Evolutionary conservation across 1,284 basidiomycete genomes (phyloP).

Genomic region (Ganoderma lingzhi): DNA sequence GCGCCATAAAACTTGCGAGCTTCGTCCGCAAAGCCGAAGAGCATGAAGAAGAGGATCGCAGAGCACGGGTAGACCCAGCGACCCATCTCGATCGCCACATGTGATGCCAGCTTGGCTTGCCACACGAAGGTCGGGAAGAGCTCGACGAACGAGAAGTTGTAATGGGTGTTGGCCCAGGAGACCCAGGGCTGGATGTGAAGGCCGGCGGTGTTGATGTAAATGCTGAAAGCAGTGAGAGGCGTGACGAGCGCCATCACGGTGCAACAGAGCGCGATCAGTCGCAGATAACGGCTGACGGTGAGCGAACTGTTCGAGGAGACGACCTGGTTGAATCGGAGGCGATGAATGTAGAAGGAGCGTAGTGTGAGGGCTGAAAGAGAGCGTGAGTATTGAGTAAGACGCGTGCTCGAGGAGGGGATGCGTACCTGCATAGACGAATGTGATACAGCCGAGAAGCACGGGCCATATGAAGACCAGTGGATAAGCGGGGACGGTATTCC

Average conservation of each 20-base stretch:
- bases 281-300: slow-evolving; percentile 52
- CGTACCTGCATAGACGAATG: slow-evolving; percentile 35
- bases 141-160: slow-evolving; percentile 49
- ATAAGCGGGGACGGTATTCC: slow-evolving; percentile 43
- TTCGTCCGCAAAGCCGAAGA: slow-evolving; percentile 36
- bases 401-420: too few species aligned
- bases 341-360: slow-evolving; percentile 14
- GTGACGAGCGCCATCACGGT: too few species aligned
- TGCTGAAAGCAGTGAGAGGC: slow-evolving; percentile 41
- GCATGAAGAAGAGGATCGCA: slow-evolving; percentile 44
- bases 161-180: slow-evolving; percentile 64
- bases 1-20: too few species aligned
- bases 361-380: slow-evolving; percentile 47
- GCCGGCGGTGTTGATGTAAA: slow-evolving; percentile 40
- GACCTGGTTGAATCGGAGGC: slow-evolving; percentile 41
- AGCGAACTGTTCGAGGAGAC: slow-evolving; percentile 42
- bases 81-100: slow-evolving; percentile 15
- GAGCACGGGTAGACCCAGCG: slow-evolving; percentile 54
- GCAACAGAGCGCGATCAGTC: slow-evolving; percentile 58
- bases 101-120: not conserved
- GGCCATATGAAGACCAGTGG: slow-evolving; percentile 48
- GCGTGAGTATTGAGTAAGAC: too few species aligned
- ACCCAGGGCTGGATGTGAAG: slow-evolving; percentile 52
- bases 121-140: slow-evolving; percentile 48
- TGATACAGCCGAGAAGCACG: slow-evolving; percentile 40